These are phyloP conservation scores for Apiotrichum domesticum DNA, from an alignment of 1,284 basidiomycete genomes.

Conservation along the genomic window DNA sequence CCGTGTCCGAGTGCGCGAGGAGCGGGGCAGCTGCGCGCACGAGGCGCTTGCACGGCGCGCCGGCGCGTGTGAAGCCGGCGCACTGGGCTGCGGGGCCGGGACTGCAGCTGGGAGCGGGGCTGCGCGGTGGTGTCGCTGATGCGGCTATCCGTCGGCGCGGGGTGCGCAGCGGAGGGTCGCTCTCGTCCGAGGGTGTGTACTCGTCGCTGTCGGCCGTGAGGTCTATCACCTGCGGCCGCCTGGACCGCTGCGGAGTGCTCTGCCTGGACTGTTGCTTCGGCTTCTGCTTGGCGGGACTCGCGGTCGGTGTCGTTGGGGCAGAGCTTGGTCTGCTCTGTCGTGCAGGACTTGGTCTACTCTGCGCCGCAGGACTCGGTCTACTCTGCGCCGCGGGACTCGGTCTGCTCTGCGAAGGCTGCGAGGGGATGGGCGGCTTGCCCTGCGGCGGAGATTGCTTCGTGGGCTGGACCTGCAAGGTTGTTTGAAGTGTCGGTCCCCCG, in stretches of 20 bases:
- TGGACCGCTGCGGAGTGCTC: neutral
- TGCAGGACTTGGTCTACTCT: too few relatives aligned
- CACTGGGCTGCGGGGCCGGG: slow-evolving; percentile 24
- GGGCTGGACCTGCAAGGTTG: too few relatives aligned
- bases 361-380: too few relatives aligned
- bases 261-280: neutral
- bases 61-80: slow-evolving; percentile 41
- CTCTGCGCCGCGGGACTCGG: too few relatives aligned
- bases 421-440: too few relatives aligned
- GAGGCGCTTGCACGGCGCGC: slow-evolving; percentile 41
- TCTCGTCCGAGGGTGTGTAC: slow-evolving; percentile 1
- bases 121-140: neutral
- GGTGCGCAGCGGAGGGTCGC: neutral
- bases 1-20: slow-evolving; percentile 11
- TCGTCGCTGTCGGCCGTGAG: slow-evolving; percentile 5
- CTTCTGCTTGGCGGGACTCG: neutral
- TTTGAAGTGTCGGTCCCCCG: too few relatives aligned
- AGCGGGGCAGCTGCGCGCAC: slow-evolving; percentile 35
- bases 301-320: too few relatives aligned
- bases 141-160: neutral
- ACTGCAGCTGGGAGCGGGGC: neutral
- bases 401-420: too few relatives aligned
- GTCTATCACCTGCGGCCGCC: slow-evolving; percentile 3
- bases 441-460: too few relatives aligned
- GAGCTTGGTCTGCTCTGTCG: too few relatives aligned